These are phyloP conservation scores for Hamamelis virginiana DNA, from an alignment of 164 flowering plant species.

Conservation along the genomic window DNA sequence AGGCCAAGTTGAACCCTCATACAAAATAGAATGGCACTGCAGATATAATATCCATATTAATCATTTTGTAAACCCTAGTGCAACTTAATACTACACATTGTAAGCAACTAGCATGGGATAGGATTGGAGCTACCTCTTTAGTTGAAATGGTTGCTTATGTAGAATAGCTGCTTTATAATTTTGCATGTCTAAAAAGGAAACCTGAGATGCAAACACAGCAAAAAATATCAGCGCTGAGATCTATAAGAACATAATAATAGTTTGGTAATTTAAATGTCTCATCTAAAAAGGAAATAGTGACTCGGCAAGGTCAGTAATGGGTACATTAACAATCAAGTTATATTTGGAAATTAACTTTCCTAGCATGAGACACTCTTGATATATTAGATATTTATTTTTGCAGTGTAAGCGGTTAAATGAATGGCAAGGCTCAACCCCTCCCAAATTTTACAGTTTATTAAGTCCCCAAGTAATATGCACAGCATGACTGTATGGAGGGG, in stretches of 20 bases:
- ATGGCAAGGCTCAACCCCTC: neutral
- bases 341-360: neutral
- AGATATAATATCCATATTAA: neutral
- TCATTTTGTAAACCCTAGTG: neutral
- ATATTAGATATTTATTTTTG: neutral
- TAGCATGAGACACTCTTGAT: no score
- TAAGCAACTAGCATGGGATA: neutral
- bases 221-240: neutral
- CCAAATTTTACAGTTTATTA: neutral
- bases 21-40: neutral
- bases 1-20: neutral
- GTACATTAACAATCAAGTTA: neutral
- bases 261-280: no score
- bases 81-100: neutral
- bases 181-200: constrained; percentile 58
- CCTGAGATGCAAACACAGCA: constrained; percentile 34
- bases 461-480: neutral
- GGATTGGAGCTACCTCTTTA: constrained; percentile 46
- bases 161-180: constrained; percentile 55
- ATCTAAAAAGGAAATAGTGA: neutral
- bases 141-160: constrained; percentile 52
- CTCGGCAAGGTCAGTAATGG: neutral
- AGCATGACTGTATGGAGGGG: neutral
- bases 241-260: no score
- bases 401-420: neutral